Base-by-base conservation (phyloP, 768 basidiomycete genomes). In the Boletus sp. region DNA sequence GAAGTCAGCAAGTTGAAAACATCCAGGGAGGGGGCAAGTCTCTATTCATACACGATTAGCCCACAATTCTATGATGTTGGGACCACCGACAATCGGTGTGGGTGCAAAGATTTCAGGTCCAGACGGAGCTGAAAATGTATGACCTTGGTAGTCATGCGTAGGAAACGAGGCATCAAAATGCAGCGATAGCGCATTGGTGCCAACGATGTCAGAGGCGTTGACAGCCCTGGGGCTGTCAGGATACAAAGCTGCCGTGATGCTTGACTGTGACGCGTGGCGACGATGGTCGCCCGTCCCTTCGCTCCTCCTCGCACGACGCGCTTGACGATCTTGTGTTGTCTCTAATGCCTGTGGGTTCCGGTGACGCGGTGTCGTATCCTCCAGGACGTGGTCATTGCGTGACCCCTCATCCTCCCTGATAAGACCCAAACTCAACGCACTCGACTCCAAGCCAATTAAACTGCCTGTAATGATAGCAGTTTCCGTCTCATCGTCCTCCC, bases 121-220 rank as follows among this genome's bases (percentile, higher is more conserved):
- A 55, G 62, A 66, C n/a, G 67, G 54, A 41, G 50, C 55, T 51
- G 64, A 52, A 56, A 57, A 41, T 37, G 51, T 50, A 47, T 60
- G 63, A 27, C 25, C 33, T 48, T 52, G 55, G 35, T 62, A 55
- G 50, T 58, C 68, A 54, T 68, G 69, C 49, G 62, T 35, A 23
- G 69, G 58, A 55, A 65, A 59, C 49, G 69, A 70, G 69, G 69
- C 69, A 69, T 70, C 69, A 63, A 70, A 70, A 66, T 66, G 64
- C 52, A 70, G 66, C 39, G 70, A 72, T 65, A 70, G 55, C 54
- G 69, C 69, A 27, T 70, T 70, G 7, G 69, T 64, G 39, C 66
- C 51, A 47, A 58, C 61, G 45, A 71, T 65, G 55, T 67, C 56
- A 50, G 65, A 39, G 56, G 42, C 43, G 50, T 56, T 56, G 56